Evolutionary conservation across 257 asterid genomes (phyloP).

Genomic region (Solanum corneliomulleri): DNA sequence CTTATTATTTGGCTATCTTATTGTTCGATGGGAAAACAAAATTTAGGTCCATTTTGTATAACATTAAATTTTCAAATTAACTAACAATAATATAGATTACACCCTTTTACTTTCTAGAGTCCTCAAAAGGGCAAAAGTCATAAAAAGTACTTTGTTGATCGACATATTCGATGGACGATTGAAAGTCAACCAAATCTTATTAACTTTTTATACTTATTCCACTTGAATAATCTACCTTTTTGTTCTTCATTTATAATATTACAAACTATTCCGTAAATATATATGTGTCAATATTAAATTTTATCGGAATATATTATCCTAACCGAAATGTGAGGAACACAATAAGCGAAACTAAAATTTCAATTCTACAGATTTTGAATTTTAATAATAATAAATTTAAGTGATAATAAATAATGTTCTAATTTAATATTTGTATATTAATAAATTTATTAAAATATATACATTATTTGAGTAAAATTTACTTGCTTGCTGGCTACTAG

Average conservation of each 20-base stretch:
- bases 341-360: too few species aligned
- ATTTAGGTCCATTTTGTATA: neutral
- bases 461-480: too few species aligned
- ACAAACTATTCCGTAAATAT: too few species aligned
- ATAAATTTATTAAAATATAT: too few species aligned
- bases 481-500: neutral
- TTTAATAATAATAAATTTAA: too few species aligned
- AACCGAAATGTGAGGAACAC: neutral
- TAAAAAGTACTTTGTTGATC: neutral
- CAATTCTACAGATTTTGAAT: rapidly evolving
- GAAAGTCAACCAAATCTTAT: neutral
- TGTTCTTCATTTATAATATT: too few species aligned
- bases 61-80: neutral
- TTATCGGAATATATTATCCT: neutral
- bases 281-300: neutral
- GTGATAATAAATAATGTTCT: too few species aligned
- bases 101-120: neutral
- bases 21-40: neutral
- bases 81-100: neutral
- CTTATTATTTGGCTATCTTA: neutral
- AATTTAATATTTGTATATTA: too few species aligned
- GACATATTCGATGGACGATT: neutral
- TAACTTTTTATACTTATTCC: neutral
- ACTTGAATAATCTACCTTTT: too few species aligned
- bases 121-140: neutral